These are phyloP conservation scores for Cladophialophora exuberans DNA, from an alignment of 2,329 filamentous ascomycete species.

Conservation along the genomic window DNA sequence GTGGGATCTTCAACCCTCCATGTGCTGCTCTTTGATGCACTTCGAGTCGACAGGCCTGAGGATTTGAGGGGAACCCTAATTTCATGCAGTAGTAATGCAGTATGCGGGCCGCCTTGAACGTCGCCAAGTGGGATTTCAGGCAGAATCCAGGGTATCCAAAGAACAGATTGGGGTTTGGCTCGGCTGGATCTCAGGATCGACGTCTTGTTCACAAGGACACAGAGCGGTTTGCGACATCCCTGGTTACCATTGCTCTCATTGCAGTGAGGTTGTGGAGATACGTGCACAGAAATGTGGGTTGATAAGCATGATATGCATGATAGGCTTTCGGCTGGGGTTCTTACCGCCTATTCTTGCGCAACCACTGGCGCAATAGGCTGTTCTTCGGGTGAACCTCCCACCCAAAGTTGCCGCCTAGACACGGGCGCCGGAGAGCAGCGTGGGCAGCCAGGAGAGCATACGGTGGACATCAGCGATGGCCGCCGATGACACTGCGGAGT, in stretches of 20 bases:
- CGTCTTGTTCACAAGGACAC: too few relatives aligned
- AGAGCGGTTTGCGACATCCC: too few relatives aligned
- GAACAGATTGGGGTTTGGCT: too few relatives aligned
- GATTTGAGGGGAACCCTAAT: constrained; percentile 3
- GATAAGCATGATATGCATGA: neutral
- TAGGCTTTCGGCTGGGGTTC: neutral
- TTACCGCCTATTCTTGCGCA: neutral
- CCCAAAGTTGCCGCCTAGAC: neutral
- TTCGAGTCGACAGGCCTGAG: neutral
- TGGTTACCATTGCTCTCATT: too few relatives aligned
- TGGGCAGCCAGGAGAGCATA: too few relatives aligned
- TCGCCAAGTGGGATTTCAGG: neutral
- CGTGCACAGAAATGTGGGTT: neutral
- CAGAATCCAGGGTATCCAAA: too few relatives aligned
- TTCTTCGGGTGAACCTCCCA: neutral
- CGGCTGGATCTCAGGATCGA: too few relatives aligned
- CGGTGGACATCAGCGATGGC: too few relatives aligned
- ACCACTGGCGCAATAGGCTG: neutral
- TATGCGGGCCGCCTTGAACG: neutral
- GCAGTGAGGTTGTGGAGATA: too few relatives aligned
- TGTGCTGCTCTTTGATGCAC: neutral
- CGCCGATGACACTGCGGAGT: constrained; percentile 4
- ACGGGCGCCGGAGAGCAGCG: too few relatives aligned
- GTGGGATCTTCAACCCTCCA: neutral
- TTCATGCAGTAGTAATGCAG: neutral